phyloP scores from a whole-genome alignment of 495 filamentous ascomycete genomes.

The Antarctomyces pellizariae region DNA sequence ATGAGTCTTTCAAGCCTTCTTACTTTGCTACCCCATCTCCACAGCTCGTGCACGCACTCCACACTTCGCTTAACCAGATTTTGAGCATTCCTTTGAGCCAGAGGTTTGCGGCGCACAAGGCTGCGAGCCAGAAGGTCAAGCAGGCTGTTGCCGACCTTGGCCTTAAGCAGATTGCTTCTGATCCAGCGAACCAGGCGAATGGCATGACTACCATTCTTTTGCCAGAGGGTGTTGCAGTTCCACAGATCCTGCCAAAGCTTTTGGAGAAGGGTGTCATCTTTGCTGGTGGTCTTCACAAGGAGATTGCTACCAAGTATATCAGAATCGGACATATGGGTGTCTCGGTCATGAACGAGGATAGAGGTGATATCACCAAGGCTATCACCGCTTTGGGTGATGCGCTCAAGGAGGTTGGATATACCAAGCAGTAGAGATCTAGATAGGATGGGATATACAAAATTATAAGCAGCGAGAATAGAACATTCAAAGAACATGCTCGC shows the following conservation, averaged over 20 bases:
- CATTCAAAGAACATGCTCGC: too few species aligned
- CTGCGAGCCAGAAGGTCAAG: constrained; percentile 63
- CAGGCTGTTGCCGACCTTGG: constrained; percentile 53
- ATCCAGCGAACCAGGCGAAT: constrained; percentile 78
- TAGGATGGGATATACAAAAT: too few species aligned
- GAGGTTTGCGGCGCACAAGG: constrained; percentile 56
- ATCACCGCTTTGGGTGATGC: too few species aligned
- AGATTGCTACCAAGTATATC: constrained; percentile 32
- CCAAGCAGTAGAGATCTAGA: too few species aligned
- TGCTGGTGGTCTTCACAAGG: constrained; percentile 84
- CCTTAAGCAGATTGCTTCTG: constrained; percentile 60
- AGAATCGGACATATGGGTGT: constrained; percentile 87
- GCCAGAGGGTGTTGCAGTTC: constrained; percentile 54
- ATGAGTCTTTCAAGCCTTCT: constrained; percentile 86
- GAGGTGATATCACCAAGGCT: too few species aligned
- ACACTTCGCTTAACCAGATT: constrained; percentile 81
- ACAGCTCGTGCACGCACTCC: constrained; percentile 80
- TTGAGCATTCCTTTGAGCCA: constrained; percentile 51
- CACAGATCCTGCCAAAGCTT: constrained; percentile 67
- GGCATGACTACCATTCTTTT: constrained; percentile 96
- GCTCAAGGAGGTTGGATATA: too few species aligned
- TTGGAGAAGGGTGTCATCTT: constrained; percentile 83
- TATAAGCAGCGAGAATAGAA: too few species aligned
- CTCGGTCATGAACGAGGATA: too few species aligned
- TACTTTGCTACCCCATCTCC: constrained; percentile 96